Base-by-base conservation (phyloP, 1,284 basidiomycete genomes). In the Schizophyllum commune region DNA sequence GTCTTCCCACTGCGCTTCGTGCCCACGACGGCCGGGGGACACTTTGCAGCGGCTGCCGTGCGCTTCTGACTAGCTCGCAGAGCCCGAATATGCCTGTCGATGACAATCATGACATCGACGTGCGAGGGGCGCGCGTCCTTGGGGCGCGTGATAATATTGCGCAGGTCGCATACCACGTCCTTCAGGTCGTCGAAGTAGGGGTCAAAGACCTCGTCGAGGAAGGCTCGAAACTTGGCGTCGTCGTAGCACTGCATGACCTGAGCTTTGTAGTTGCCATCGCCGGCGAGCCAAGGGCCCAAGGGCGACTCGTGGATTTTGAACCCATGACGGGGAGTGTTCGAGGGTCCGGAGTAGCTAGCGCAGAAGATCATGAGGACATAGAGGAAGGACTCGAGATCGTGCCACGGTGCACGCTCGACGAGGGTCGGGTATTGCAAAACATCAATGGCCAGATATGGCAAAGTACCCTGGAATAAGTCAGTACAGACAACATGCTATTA, bases 291-390 rank as follows among this genome's bases (percentile, higher is more conserved):
- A 3, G 17, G 39, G 9, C 39, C 39, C 17, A 47, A 13, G 13
- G 9, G 9, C 39, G 17, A 17, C 17, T 11, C 3, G 39, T 17
- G 39, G 3, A 47, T 17, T 2, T 47, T 8, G 39, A 47, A 11
- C 4, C 17, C 39, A 8, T 3, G 9, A 2, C 39, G 39, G 3
- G 39, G 39, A 4, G 39, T 47, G 39, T 47, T 47, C 13, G 19
- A 3, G 5, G 62, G 62, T 5, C 62, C 62, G 1, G 60, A 57
- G 15, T 63, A 61, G 32, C 61, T 57, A 4, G 54, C 6, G 20
- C 60, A 61, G 32, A 64, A 9, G 27, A 58, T 62, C 11, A 62
- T 39, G 13, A 64, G 55, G 5, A 64, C 61, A 39, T 61, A 60
- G 4, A 63, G 39, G 11, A 63, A n/a, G 13, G 59, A 60, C 33